These are phyloP conservation scores for Caryopteris hybrid DNA, from an alignment of 305 asterid genomes.

Conservation along the genomic window DNA sequence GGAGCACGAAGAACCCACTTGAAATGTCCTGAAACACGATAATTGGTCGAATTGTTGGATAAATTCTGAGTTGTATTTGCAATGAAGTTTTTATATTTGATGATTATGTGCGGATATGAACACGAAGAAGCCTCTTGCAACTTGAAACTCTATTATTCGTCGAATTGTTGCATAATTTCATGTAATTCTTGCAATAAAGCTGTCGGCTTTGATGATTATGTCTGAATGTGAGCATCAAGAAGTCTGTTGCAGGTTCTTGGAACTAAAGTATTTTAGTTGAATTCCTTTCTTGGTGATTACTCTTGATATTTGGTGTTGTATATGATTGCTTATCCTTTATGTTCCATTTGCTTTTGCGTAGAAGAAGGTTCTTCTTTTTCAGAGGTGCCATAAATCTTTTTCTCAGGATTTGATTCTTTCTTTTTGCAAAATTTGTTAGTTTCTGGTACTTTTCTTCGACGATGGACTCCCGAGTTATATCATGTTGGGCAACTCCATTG, in stretches of 20 bases:
- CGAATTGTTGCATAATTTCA: background rate
- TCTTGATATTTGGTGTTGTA: slow-evolving; percentile 25
- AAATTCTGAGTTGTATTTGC: background rate
- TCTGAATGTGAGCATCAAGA: background rate
- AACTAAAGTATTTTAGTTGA: slow-evolving; percentile 2
- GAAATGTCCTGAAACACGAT: background rate
- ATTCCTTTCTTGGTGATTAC: slow-evolving; percentile 38
- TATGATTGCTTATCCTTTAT: slow-evolving; percentile 17
- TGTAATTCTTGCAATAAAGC: background rate
- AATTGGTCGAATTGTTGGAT: background rate
- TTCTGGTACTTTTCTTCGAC: slow-evolving; percentile 33
- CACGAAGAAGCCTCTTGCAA: background rate
- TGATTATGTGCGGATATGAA: background rate
- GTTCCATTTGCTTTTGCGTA: slow-evolving; percentile 44
- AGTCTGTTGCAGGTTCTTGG: background rate
- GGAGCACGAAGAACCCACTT: background rate
- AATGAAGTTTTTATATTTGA: background rate
- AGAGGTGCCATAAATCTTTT: slow-evolving; percentile 11
- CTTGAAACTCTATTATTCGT: background rate
- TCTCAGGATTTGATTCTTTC: slow-evolving; percentile 42
- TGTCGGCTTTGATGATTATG: slow-evolving; percentile 17
- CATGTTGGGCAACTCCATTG: slow-evolving; percentile 16
- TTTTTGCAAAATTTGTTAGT: slow-evolving; percentile 26
- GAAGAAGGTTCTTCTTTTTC: slow-evolving; percentile 40
- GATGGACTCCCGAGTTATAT: slow-evolving; percentile 18